A percentile compares a stretch with the other conserved stretches of the same genome.
phyloP scores from a whole-genome alignment of 2,329 filamentous ascomycete species.

The Didymella lethalis region DNA sequence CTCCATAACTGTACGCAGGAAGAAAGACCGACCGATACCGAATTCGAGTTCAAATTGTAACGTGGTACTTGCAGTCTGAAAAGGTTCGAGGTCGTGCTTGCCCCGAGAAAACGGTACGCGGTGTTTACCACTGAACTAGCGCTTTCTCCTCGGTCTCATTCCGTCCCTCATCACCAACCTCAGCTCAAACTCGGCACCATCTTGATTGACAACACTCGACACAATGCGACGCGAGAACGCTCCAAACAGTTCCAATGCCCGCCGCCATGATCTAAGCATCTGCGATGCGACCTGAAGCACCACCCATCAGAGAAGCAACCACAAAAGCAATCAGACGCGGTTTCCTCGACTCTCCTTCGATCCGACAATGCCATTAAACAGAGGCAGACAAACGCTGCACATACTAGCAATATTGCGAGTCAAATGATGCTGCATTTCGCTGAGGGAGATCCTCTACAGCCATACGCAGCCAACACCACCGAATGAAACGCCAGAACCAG shows the following conservation, averaged over 20 bases:
- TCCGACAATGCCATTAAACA: background rate
- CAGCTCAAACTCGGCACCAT: background rate
- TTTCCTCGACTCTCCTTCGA: background rate
- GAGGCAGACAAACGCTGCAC: background rate
- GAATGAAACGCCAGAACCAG: background rate
- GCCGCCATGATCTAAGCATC: background rate
- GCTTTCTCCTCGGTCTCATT: slow-evolving; percentile 14
- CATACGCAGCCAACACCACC: background rate
- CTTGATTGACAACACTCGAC: background rate
- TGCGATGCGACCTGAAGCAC: background rate
- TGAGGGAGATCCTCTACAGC: background rate
- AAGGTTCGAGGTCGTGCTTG: background rate
- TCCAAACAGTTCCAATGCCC: background rate
- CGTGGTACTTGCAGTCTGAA: background rate
- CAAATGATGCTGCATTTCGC: background rate
- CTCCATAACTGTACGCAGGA: background rate
- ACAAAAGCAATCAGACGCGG: background rate
- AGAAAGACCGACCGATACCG: background rate
- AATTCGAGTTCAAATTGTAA: no score
- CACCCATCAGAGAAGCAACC: background rate
- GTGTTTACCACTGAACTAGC: slow-evolving; percentile 25
- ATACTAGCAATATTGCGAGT: background rate
- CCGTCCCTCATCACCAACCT: slow-evolving; percentile 1
- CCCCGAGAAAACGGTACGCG: slow-evolving; percentile 1
- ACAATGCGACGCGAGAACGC: background rate